A percentile compares a stretch with the other conserved stretches of the same genome.
These are phyloP conservation scores for Coemansia sp. DNA, from an alignment of 371 early-diverging fungal species.

Conservation along the genomic window DNA sequence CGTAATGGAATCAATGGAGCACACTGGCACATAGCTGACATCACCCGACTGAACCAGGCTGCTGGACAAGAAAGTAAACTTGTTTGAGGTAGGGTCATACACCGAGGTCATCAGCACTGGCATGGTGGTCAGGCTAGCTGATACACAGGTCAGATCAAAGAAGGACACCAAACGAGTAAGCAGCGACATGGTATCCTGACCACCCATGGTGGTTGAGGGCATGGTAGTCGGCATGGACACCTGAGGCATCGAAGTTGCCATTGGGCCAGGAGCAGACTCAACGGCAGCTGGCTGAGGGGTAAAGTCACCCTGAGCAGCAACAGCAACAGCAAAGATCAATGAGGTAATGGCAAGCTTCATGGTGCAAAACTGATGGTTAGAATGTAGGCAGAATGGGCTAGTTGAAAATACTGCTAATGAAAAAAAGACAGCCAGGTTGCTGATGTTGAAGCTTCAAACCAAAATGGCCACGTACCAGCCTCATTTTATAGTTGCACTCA, in stretches of 20 bases:
- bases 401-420: not conserved
- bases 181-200: conserved; percentile 2
- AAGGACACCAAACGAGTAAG: conserved; percentile 14
- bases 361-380: not conserved
- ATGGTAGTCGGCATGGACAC: conserved; percentile 4
- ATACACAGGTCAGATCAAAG: conserved; percentile 18
- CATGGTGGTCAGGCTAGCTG: not conserved
- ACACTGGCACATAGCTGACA: conserved; percentile 22
- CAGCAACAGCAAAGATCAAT: conserved; percentile 2
- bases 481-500: not conserved
- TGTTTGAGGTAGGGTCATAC: conserved; percentile 12
- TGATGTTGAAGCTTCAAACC: conserved; percentile 1
- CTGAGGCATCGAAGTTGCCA: not conserved
- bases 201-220: not conserved
- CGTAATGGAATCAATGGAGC: conserved; percentile 12
- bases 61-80: conserved; percentile 13
- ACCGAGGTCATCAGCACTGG: conserved; percentile 14
- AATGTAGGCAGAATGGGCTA: not conserved
- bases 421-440: conserved; percentile 6
- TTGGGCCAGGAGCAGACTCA: not conserved
- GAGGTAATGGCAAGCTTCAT: conserved; percentile 9
- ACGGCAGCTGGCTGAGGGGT: not conserved
- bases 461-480: not conserved
- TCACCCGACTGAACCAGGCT: conserved; percentile 16
- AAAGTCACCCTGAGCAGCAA: conserved; percentile 1